Percentiles rank a stretch among this genome's conserved stretches.
Conservation (phyloP, 495 filamentous ascomycete species). For the Aspergillus cavernicola region DNA sequence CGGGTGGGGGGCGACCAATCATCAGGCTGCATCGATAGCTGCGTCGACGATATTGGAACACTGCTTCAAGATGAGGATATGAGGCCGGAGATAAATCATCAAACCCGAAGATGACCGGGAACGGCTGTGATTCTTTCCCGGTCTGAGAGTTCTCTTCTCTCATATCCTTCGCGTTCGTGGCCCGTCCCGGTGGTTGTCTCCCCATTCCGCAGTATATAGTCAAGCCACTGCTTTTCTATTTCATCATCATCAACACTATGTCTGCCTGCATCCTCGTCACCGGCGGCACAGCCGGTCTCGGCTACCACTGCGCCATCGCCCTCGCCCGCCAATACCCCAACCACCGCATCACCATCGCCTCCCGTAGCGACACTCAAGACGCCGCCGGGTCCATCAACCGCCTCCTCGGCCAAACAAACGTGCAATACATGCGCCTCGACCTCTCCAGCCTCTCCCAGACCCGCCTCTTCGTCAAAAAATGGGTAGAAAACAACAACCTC, state of each 20-base stretch:
- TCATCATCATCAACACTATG: not conserved
- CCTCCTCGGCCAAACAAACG: not conserved
- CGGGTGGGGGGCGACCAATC: too few species aligned
- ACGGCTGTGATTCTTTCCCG: too few species aligned
- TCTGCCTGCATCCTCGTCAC: slow-evolving; percentile 3
- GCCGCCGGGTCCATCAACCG: not conserved
- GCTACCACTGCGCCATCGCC: slow-evolving; percentile 2
- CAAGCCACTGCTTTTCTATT: not conserved
- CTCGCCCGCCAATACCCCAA: slow-evolving; percentile 6
- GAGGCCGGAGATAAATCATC: too few species aligned
- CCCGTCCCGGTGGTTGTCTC: too few species aligned
- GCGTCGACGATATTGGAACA: too few species aligned
- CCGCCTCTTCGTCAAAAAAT: not conserved
- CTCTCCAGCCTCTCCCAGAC: not conserved
- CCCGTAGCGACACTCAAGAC: not conserved
- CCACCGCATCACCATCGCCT: not conserved
- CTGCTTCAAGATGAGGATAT: too few species aligned
- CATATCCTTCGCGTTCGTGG: too few species aligned
- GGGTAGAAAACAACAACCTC: not conserved
- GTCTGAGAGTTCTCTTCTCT: too few species aligned
- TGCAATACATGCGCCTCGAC: slow-evolving; percentile 1
- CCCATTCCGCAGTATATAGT: not conserved
- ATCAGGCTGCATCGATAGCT: too few species aligned
- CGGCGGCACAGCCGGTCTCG: slow-evolving; percentile 2
- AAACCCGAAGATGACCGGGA: too few species aligned